A percentile compares a stretch with the other conserved stretches of the same genome.
Conservation (phyloP, 257 asterid genomes). For the Catharanthus roseus region DNA sequence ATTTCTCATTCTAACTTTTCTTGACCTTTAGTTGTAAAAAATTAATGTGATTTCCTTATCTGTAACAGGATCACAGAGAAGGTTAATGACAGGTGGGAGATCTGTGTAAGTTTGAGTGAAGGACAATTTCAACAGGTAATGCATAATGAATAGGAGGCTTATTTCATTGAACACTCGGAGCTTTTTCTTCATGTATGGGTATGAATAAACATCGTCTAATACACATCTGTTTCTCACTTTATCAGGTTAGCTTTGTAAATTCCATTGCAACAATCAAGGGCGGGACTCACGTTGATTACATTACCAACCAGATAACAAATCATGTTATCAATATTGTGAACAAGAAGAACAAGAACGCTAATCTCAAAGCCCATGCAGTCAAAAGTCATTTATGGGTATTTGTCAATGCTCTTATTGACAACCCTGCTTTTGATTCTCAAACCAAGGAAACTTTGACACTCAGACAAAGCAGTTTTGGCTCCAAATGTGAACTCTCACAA, state of each 20-base stretch:
- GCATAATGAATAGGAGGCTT: slow-evolving; percentile 6
- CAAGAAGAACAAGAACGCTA: slow-evolving; percentile 70
- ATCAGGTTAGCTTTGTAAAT: slow-evolving; percentile 95
- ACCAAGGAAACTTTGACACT: slow-evolving; percentile 95
- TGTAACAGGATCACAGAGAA: slow-evolving; percentile 66
- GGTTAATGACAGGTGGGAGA: slow-evolving; percentile 86
- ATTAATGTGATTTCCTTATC: slow-evolving; percentile 5
- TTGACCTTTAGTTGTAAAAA: not conserved
- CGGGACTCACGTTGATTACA: slow-evolving; percentile 97
- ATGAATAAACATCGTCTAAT: not conserved
- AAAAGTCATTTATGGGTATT: slow-evolving; percentile 93
- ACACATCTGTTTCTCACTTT: not conserved
- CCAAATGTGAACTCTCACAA: slow-evolving; percentile 73
- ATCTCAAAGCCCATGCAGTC: slow-evolving; percentile 70
- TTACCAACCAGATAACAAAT: slow-evolving; percentile 74
- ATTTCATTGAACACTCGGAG: not conserved
- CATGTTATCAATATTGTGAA: slow-evolving; percentile 63
- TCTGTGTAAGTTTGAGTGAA: slow-evolving; percentile 83
- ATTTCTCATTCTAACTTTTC: not conserved
- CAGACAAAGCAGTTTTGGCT: slow-evolving; percentile 82
- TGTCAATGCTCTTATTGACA: slow-evolving; percentile 97
- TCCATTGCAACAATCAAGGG: slow-evolving; percentile 92
- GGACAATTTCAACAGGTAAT: slow-evolving; percentile 95
- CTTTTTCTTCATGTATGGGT: not conserved
- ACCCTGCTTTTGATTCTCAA: slow-evolving; percentile 98